Percentiles rank a stretch among this genome's conserved stretches.
Evolutionary conservation across 306 rosid genomes (phyloP).

Genomic region (Prunus armeniaca): DNA sequence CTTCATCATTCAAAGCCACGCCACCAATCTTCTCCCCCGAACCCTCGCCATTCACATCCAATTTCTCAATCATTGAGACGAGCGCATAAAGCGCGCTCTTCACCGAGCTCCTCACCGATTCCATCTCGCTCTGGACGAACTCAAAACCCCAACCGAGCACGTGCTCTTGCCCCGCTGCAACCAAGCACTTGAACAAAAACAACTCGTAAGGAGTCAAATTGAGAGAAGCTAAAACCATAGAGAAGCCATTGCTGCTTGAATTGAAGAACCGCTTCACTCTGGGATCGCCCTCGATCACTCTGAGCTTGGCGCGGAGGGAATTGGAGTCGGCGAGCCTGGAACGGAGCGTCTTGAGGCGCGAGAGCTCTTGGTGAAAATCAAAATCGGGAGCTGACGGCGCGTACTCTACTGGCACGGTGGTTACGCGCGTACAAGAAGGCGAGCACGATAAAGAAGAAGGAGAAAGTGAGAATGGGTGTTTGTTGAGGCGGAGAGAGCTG

Average conservation of each 20-base stretch:
- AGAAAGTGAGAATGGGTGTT: conserved; percentile 15
- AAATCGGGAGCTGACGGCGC: conserved; percentile 56
- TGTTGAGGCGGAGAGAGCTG: conserved; percentile 34
- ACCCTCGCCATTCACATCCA: conserved; percentile 36
- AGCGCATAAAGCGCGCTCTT: conserved; percentile 70
- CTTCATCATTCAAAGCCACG: conserved; percentile 49
- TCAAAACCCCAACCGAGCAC: conserved; percentile 50
- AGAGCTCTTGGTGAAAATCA: conserved; percentile 54
- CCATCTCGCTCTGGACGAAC: conserved; percentile 28
- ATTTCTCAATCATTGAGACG: conserved; percentile 71
- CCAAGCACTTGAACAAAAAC: conserved; percentile 68
- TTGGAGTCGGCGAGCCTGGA: conserved; percentile 38
- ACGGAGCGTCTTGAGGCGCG: conserved; percentile 55
- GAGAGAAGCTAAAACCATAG: conserved; percentile 36
- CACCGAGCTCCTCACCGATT: conserved; percentile 40
- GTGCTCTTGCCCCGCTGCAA: conserved; percentile 86
- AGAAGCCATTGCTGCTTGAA: conserved; percentile 29
- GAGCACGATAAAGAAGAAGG: conserved; percentile 24
- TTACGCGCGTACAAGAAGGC: conserved; percentile 44
- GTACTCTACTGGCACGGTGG: conserved; percentile 62
- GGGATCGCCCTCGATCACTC: conserved; percentile 53
- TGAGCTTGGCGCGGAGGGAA: conserved; percentile 37
- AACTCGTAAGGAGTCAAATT: conserved; percentile 32
- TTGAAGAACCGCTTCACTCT: conserved; percentile 63
- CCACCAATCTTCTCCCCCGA: conserved; percentile 32